Evolutionary conservation across 2,329 filamentous ascomycete species (phyloP), one percentile per base, ranked within the genome.

Genomic region (Aspergillus latus): DNA sequence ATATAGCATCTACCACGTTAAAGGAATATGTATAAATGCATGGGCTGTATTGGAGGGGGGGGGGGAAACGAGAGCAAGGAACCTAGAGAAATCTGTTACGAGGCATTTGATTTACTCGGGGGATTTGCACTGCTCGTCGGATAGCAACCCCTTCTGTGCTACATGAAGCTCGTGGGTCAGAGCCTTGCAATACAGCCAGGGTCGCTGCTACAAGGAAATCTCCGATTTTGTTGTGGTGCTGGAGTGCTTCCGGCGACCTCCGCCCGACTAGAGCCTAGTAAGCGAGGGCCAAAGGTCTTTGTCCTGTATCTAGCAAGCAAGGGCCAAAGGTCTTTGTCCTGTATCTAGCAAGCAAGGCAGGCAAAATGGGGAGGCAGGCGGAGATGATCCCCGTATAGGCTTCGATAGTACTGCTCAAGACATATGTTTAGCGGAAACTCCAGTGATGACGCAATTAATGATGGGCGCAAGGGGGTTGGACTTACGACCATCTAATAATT

Each of bases 301-400:
- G 43, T 21, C 43, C 43, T 29, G 16, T 29, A 46, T 29, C 15
- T 29, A 26, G 29, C 43, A 5, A 46, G 2, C 13, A 46, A 15
- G 26, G 29, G 26, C 21, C 16, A 29, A 46, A 29, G 43, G 29
- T n/a, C 26, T 30, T 46, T 4, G 43, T 21, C 43, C 43, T 29
- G 16, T 29, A 46, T 29, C 15, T 29, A 26, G 29, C 43, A 5
- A 46, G 2, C 13, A 46, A 15, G 4, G 43, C 16, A 7, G 43
- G 43, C 2, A 58, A 15, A 7, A 58, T 49, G 3, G 51, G 56
- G n/a, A 58, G 30, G 32, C 56, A 58, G 3, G 56, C 51, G 4
- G 51, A 58, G 1, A 58, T 58, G 26, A 58, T 58, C 0, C 56
- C 56, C 32, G 56, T 58, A 29, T 47, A 50, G 5, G 56, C 56